Conservation (phyloP, 2,329 filamentous ascomycete species). For the Geoglossum cookeanum region DNA sequence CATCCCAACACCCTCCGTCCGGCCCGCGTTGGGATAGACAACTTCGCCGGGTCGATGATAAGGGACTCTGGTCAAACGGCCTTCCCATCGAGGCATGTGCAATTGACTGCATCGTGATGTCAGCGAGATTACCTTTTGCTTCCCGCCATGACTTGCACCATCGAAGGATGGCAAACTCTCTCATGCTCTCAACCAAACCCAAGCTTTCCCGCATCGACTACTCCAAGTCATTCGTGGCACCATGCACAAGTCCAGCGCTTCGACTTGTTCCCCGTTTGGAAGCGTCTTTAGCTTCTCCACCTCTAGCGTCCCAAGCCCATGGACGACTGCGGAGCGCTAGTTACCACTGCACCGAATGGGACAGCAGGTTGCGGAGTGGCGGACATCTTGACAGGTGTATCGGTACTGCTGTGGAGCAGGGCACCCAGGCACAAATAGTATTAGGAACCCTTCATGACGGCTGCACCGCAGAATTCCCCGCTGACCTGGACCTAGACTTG, state of each 20-base stretch:
- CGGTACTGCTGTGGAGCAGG: neutral
- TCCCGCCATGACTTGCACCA: neutral
- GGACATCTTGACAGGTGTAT: neutral
- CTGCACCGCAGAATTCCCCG: neutral
- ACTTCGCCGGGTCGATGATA: neutral
- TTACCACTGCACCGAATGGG: slow-evolving; percentile 59
- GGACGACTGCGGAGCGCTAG: slow-evolving; percentile 50
- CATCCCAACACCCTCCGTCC: neutral
- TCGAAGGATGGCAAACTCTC: too few species aligned
- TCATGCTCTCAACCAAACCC: too few species aligned
- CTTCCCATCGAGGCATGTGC: neutral
- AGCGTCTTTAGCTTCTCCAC: too few species aligned
- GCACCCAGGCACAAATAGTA: neutral
- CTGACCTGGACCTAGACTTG: neutral
- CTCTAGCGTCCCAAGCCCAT: slow-evolving; percentile 36
- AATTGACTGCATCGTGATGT: neutral
- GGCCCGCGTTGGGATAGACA: neutral
- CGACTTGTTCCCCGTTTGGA: too few species aligned
- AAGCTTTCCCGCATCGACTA: too few species aligned
- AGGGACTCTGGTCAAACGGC: neutral
- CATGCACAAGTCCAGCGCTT: too few species aligned
- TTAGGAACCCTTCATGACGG: neutral
- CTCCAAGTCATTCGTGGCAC: too few species aligned
- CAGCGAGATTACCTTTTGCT: neutral
- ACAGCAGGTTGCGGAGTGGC: slow-evolving; percentile 32